Evolutionary conservation across 2,329 filamentous ascomycete genomes (phyloP).

Genomic region (Oidium heveae): DNA sequence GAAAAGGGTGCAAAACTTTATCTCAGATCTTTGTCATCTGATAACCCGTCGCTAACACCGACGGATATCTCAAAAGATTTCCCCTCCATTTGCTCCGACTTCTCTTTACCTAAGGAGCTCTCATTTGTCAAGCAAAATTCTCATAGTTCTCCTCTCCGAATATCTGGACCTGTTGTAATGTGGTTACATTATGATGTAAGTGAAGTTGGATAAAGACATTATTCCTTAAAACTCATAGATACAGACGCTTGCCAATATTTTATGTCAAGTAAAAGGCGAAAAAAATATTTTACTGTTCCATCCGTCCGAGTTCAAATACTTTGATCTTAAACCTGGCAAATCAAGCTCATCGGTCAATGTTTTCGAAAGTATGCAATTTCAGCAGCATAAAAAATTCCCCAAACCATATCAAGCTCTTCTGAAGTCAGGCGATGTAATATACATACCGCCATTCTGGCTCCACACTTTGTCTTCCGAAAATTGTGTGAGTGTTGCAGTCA

Average conservation of each 20-base stretch:
- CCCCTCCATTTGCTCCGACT: constrained; percentile 41
- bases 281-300: constrained; percentile 59
- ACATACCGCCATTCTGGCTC: constrained; percentile 62
- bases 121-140: constrained; percentile 29
- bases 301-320: constrained; percentile 42
- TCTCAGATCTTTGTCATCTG: constrained; percentile 48
- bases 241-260: constrained; percentile 65
- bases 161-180: constrained; percentile 60
- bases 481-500: constrained; percentile 50
- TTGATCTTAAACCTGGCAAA: constrained; percentile 49
- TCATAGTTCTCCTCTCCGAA: constrained; percentile 56
- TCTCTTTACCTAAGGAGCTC: constrained; percentile 38
- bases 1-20: constrained; percentile 39
- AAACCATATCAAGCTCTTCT: constrained; percentile 43
- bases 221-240: constrained; percentile 4
- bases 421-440: constrained; percentile 49
- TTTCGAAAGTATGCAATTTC: constrained; percentile 22
- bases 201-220: not conserved
- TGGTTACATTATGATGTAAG: constrained; percentile 73
- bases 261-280: constrained; percentile 51
- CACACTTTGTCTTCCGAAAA: constrained; percentile 42
- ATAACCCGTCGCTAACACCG: constrained; percentile 40
- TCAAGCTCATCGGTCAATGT: constrained; percentile 60
- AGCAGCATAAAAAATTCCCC: constrained; percentile 18
- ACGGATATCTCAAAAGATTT: constrained; percentile 51